Base-by-base conservation (phyloP, 106 monocot species). In the Allium cepa region DNA sequence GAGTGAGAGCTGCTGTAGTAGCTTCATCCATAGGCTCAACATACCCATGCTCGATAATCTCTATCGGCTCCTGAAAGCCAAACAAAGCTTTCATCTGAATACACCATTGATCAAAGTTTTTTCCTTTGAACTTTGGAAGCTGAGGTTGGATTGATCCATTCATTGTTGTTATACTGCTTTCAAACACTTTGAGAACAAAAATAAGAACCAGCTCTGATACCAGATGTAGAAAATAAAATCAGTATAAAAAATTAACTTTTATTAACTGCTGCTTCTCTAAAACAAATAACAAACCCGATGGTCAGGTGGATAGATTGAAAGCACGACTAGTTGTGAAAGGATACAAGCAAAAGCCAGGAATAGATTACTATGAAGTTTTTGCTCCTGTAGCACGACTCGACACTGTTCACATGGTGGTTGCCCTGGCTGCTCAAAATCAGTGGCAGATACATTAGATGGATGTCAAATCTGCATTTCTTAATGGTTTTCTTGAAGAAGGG, bases 61-160 rank as follows among this genome's bases (percentile, higher is more conserved):
- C 65, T 9, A 14, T 49, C 17, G 47, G 48, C 48, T 66, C 65
- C 48, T 66, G 65, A 17, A 49, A 66, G 10, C 65, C 65, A 49
- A 49, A 66, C 46, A 66, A 16, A 11, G 15, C 48, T 49, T 66
- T 66, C 48, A 66, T 66, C 48, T 66, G 65, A 17, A 66, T 47
- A 16, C 65, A 49, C 47, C 65, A 66, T 49, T 66, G 65, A 47
- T 16, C 48, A 66, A 49, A 66, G 17, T 66, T 66, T 46, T 66
- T 66, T 49, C 65, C 48, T 46, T 7, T 49, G 65, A 66, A 66
- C 8, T 66, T 66, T 9, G 65, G 65, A 49, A 66, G 65, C 28
- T 66, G 65, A 8, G 46, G 10, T 17, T 66, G 65, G 12, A 66
- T 60, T 1, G 60, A 60, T 60, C 60, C 60, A 26, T 60, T 60